Percentiles rank a stretch among this genome's conserved stretches.
phyloP scores from a whole-genome alignment of 176 grass and related monocot species.

The Carex pumila region DNA sequence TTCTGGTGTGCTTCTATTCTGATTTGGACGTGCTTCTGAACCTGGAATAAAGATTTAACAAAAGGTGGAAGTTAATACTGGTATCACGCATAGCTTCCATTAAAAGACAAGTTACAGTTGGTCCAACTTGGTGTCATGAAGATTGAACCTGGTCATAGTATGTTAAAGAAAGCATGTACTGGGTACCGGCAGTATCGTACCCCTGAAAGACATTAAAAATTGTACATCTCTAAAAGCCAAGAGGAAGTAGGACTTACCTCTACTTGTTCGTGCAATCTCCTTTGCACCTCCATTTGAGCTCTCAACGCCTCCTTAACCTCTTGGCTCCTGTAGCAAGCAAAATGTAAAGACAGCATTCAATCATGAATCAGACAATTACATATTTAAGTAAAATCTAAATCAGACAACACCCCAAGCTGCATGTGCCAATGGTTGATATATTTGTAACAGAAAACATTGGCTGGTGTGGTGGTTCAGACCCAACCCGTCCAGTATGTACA shows the following conservation, averaged over 20 bases:
- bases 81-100: background rate
- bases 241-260: slow-evolving; percentile 42
- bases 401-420: background rate
- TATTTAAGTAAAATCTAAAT: background rate
- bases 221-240: background rate
- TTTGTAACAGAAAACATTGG: background rate
- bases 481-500: background rate
- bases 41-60: slow-evolving; percentile 30
- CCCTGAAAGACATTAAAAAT: background rate
- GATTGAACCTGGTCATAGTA: background rate
- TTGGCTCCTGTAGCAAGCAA: slow-evolving; percentile 21
- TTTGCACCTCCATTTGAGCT: slow-evolving; percentile 93
- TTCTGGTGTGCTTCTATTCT: slow-evolving; percentile 81
- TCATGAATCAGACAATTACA: slow-evolving; percentile 1
- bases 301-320: slow-evolving; percentile 54
- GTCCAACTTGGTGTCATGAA: background rate
- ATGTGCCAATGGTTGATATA: background rate
- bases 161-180: background rate
- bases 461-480: background rate
- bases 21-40: slow-evolving; percentile 94
- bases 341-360: slow-evolving; percentile 7
- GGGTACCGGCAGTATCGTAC: background rate
- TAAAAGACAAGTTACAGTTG: background rate
- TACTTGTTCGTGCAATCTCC: slow-evolving; percentile 97
- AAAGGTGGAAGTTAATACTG: background rate